Percentiles rank a stretch among this genome's conserved stretches.
Evolutionary conservation across 75 land plant species (phyloP).

Genomic region (Azolla pinnata): DNA sequence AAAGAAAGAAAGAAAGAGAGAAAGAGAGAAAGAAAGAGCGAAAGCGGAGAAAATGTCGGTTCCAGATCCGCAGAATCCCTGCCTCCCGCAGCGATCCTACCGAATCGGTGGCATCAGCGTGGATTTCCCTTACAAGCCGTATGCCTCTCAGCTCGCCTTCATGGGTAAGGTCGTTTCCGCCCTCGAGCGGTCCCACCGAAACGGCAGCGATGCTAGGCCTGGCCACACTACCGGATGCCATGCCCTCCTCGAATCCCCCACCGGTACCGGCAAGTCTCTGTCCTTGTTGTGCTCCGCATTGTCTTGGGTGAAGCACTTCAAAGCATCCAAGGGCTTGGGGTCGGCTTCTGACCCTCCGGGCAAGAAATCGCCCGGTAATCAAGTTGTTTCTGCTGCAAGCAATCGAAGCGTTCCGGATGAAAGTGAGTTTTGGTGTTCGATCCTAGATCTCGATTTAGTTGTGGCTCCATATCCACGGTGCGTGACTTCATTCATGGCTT

Average conservation of each 20-base stretch:
- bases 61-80: not conserved
- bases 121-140: conserved; percentile 88
- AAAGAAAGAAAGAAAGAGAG: not conserved
- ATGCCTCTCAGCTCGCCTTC: conserved; percentile 85
- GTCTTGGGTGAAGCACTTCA: conserved; percentile 69
- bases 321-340: not conserved
- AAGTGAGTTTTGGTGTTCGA: no score
- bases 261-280: conserved; percentile 91
- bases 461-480: no score
- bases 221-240: conserved; percentile 24
- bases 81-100: conserved; percentile 6
- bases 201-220: conserved; percentile 21
- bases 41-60: not conserved
- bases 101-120: conserved; percentile 70
- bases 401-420: no score
- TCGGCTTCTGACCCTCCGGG: conserved; percentile 1
- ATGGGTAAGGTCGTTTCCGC: conserved; percentile 85
- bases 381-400: no score
- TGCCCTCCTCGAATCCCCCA: conserved; percentile 96
- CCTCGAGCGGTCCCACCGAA: conserved; percentile 52
- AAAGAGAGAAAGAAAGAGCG: not conserved
- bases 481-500: no score
- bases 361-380: no score
- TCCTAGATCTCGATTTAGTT: no score
- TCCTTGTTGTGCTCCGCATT: conserved; percentile 85